Evolutionary conservation across 2,329 filamentous ascomycete species (phyloP).

Genomic region (Alternaria consortialis): DNA sequence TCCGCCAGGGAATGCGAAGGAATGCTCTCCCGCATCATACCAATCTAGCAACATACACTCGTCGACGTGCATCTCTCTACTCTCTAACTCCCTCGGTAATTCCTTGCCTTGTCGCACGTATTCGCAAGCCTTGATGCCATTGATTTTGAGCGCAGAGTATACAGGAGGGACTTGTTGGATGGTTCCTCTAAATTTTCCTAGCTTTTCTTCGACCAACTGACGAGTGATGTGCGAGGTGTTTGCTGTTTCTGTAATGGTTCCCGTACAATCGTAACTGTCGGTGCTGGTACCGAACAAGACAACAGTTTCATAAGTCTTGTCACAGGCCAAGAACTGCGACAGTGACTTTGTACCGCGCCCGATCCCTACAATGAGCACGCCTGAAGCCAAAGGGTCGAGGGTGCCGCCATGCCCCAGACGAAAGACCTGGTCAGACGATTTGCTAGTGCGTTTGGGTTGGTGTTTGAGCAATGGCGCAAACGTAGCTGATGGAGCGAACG

Average conservation of each 20-base stretch:
- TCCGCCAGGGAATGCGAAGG: slow-evolving; percentile 23
- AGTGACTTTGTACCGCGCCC: slow-evolving; percentile 43
- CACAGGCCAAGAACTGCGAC: slow-evolving; percentile 36
- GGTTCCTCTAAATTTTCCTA: slow-evolving; percentile 31
- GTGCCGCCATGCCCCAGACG: slow-evolving; percentile 45
- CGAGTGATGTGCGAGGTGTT: slow-evolving; percentile 27
- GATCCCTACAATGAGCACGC: slow-evolving; percentile 43
- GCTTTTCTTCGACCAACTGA: slow-evolving; percentile 28
- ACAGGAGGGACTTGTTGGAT: slow-evolving; percentile 39
- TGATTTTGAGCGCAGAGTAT: slow-evolving; percentile 43
- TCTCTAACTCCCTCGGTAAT: slow-evolving; percentile 37
- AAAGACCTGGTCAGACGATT: slow-evolving; percentile 34
- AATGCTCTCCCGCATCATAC: slow-evolving; percentile 30
- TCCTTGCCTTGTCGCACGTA: slow-evolving; percentile 37
- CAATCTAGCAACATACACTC: slow-evolving; percentile 41
- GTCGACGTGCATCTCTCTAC: slow-evolving; percentile 39
- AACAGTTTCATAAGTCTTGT: slow-evolving; percentile 41
- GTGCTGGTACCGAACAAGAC: slow-evolving; percentile 43
- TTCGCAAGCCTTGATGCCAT: slow-evolving; percentile 43
- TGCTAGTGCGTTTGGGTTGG: slow-evolving; percentile 34
- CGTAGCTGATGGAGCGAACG: slow-evolving; percentile 28
- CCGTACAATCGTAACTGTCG: slow-evolving; percentile 42
- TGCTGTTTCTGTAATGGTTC: slow-evolving; percentile 23
- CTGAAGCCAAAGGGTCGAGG: slow-evolving; percentile 41
- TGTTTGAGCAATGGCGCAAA: slow-evolving; percentile 26